These are phyloP conservation scores for Endothia cerciana DNA, from an alignment of 2,329 filamentous ascomycete species.

Conservation along the genomic window DNA sequence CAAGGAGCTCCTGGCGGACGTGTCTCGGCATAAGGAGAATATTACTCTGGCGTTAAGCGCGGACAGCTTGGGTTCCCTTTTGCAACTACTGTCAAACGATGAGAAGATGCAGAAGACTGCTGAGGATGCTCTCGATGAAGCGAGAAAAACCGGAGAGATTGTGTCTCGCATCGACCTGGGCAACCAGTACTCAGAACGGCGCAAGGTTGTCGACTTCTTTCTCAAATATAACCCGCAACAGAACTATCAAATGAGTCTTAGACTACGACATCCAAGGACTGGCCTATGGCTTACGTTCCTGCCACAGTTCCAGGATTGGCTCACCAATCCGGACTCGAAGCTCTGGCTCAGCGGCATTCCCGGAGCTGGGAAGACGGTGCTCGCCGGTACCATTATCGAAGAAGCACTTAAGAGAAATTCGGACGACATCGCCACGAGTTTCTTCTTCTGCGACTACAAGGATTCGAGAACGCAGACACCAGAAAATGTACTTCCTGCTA, in stretches of 20 bases:
- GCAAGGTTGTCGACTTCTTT: conserved; percentile 31
- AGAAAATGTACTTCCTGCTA: no score
- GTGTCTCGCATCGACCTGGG: conserved; percentile 27
- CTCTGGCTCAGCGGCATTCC: conserved; percentile 37
- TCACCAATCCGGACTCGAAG: conserved; percentile 25
- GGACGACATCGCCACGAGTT: no score
- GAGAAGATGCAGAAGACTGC: conserved; percentile 14
- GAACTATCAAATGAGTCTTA: conserved; percentile 31
- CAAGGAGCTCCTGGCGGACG: conserved; percentile 30
- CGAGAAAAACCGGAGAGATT: conserved; percentile 30
- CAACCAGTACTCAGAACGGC: conserved; percentile 21
- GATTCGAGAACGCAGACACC: no score
- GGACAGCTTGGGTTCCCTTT: conserved; percentile 29
- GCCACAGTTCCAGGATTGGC: conserved; percentile 32
- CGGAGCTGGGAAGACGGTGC: conserved; percentile 36
- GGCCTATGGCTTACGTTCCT: conserved; percentile 32
- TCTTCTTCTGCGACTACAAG: no score
- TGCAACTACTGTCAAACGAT: conserved; percentile 22
- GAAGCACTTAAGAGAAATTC: conserved; percentile 9
- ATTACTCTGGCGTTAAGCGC: conserved; percentile 33
- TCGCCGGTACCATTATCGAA: conserved; percentile 34
- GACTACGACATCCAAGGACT: conserved; percentile 33
- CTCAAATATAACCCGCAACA: conserved; percentile 29
- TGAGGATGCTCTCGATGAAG: background rate
- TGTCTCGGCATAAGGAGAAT: conserved; percentile 32